Evolutionary conservation across 352 stramenopile genomes (phyloP).

Genomic region (Phytophthora ramorum): DNA sequence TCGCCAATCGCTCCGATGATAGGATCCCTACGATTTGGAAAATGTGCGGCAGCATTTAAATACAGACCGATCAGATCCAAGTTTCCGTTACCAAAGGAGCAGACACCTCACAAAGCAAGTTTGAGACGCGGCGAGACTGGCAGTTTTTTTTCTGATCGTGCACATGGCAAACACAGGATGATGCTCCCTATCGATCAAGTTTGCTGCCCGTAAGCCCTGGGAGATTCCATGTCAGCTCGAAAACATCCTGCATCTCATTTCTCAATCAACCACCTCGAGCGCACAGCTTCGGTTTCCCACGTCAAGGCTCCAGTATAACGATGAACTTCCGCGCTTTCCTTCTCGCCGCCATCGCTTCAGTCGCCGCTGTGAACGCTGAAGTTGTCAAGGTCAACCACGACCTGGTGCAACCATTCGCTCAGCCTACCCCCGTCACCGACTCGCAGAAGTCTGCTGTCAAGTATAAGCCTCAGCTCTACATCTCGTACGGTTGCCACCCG

Average conservation of each 20-base stretch:
- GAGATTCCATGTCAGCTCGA: not conserved
- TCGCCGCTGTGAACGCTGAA: conserved; percentile 6
- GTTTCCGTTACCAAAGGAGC: conserved; percentile 6
- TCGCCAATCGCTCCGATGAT: conserved; percentile 4
- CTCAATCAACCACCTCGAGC: conserved; percentile 2
- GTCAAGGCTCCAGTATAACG: not conserved
- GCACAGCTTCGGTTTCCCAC: not conserved
- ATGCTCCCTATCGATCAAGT: not conserved
- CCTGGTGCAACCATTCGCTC: conserved; percentile 5
- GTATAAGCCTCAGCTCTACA: conserved; percentile 28
- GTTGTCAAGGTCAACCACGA: conserved; percentile 35
- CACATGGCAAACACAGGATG: not conserved
- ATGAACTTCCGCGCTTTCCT: conserved; percentile 30
- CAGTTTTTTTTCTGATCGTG: conserved; percentile 11
- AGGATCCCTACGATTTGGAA: not conserved
- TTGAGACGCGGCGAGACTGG: conserved; percentile 6
- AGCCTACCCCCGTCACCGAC: conserved; percentile 6
- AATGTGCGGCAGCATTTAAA: not conserved
- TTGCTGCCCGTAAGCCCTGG: conserved; percentile 7
- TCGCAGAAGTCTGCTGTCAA: conserved; percentile 17
- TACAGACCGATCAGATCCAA: conserved; percentile 22
- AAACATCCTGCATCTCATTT: conserved; percentile 10
- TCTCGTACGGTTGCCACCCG: conserved; percentile 41
- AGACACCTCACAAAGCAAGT: conserved; percentile 2
- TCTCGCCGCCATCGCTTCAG: conserved; percentile 10